Conservation (phyloP, 768 basidiomycete genomes). For the Rhodotorula toruloides region DNA sequence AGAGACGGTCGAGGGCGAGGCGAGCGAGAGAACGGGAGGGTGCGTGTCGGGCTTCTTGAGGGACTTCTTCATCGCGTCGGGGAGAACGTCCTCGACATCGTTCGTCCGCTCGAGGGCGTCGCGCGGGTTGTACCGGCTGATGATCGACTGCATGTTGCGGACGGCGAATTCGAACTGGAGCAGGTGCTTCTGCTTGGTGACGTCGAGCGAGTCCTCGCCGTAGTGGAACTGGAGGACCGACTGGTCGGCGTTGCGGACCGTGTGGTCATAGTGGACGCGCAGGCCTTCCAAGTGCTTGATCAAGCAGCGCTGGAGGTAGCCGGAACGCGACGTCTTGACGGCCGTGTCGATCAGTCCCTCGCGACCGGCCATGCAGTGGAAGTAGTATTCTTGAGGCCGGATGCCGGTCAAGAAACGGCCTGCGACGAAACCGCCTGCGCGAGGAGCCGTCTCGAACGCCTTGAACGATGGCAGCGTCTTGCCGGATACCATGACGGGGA, state of each 20-base stretch:
- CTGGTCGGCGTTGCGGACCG: slow-evolving; percentile 88
- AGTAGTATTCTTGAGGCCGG: slow-evolving; percentile 98
- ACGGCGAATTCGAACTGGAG: slow-evolving; percentile 89
- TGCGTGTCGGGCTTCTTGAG: slow-evolving; percentile 63
- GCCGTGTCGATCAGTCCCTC: slow-evolving; percentile 99
- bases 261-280: slow-evolving; percentile 94
- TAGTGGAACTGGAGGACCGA: slow-evolving; percentile 94
- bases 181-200: slow-evolving; percentile 94
- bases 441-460: slow-evolving; percentile 93
- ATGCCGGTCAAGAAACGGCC: slow-evolving; percentile 98
- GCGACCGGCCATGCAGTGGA: slow-evolving; percentile 99
- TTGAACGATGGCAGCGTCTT: slow-evolving; percentile 97
- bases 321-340: slow-evolving; percentile 96
- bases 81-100: slow-evolving; percentile 59
- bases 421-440: slow-evolving; percentile 95
- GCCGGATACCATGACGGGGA: slow-evolving; percentile 97
- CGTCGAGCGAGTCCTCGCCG: slow-evolving; percentile 92
- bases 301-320: slow-evolving; percentile 93
- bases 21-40: slow-evolving; percentile 69
- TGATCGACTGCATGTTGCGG: slow-evolving; percentile 72
- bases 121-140: slow-evolving; percentile 58
- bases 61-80: slow-evolving; percentile 68
- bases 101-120: slow-evolving; percentile 55
- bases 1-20: slow-evolving; percentile 70
- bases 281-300: slow-evolving; percentile 98